Evolutionary conservation across 2,329 filamentous ascomycete genomes (phyloP).

Genomic region (Bipolaris oryzae): DNA sequence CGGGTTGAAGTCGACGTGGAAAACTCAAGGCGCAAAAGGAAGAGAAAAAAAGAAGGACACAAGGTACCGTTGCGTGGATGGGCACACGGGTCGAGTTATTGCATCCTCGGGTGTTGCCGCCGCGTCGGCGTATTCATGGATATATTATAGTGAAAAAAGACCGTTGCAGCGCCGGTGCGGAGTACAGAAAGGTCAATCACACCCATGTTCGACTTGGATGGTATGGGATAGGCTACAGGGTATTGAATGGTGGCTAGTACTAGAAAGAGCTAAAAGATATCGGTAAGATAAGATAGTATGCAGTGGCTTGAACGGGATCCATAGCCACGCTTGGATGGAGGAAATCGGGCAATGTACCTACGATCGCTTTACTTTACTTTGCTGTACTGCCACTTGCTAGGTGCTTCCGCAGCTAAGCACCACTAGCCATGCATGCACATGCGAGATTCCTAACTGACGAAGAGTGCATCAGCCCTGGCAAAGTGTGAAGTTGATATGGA

Average conservation of each 20-base stretch:
- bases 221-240: constrained; percentile 12
- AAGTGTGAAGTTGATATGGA: no score
- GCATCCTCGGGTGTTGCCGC: constrained; percentile 9
- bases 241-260: constrained; percentile 27
- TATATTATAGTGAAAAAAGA: constrained; percentile 6
- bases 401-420: no score
- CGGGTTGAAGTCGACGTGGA: constrained; percentile 1
- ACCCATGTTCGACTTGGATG: constrained; percentile 6
- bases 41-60: background rate
- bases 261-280: constrained; percentile 18
- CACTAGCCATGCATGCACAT: no score
- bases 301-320: no score
- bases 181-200: constrained; percentile 6
- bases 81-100: no score
- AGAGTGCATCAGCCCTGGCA: no score
- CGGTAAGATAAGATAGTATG: background rate
- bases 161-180: constrained; percentile 9
- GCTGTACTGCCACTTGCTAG: no score
- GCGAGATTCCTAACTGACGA: no score
- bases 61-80: background rate
- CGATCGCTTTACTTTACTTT: no score
- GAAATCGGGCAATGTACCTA: no score
- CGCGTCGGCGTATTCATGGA: constrained; percentile 10
- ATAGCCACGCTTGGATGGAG: no score
- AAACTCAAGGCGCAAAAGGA: background rate